Evolutionary conservation across 352 stramenopile genomes (phyloP), one percentile per base, ranked within the genome.

Genomic region (Phytophthora crassamura): DNA sequence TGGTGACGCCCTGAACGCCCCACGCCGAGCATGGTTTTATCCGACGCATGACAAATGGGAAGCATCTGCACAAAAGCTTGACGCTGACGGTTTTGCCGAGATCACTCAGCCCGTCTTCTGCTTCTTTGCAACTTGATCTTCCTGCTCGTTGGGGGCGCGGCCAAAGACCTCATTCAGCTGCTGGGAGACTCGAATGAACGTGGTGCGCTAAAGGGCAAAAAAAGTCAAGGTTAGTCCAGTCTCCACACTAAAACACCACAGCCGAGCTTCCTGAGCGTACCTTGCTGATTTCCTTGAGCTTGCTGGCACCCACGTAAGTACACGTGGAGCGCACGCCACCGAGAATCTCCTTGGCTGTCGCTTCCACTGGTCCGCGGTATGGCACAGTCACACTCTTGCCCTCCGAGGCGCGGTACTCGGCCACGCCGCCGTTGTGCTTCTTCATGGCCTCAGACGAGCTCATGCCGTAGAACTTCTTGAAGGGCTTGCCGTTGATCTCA

Each of bases 401-500:
- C 67, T 98, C 93, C 12, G 78, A 94, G 15, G 89, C 88, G 30
- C 93, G 90, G 75, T 98, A 98, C 60, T 97, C 90, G 1, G 90
- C 90, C 7, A 98, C 91, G 16, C 92, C 91, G 4, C 93, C 93
- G 32, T 74, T 78, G 67, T 98, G 92, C 72, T 98, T 98, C 55
- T 91, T 90, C 91, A 98, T 98, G 53, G 93, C 93, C 30, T 93
- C 89, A 2, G 87, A 87, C 28, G 87, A 97, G 71, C 81, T 95
- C 93, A 98, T 98, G 58, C 93, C 93, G 73, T 98, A 98, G 65
- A 98, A 98, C 54, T 88, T 82, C 78, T 98, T 98, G 64, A 86
- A 90, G 42, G 79, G 25, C 45, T 88, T 86, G 38, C 88, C 86
- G 32, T 72, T 79, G 11, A 75, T 52, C 54, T 95, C 81, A 20